Base-by-base conservation (phyloP, 495 filamentous ascomycete species). In the Aspergillus ostianus region DNA sequence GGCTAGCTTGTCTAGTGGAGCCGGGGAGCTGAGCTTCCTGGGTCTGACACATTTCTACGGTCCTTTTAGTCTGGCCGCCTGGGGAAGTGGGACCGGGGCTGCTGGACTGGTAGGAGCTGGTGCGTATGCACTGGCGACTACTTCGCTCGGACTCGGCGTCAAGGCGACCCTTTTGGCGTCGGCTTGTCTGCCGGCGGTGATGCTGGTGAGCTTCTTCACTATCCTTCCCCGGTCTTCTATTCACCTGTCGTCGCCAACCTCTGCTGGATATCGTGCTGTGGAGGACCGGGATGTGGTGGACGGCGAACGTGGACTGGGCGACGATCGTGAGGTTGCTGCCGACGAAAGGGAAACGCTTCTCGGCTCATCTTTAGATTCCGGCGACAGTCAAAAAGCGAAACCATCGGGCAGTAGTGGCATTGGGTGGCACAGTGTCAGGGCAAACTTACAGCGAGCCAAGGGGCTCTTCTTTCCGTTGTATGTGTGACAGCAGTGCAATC, bases 1-100 rank as follows among this genome's bases (percentile, higher is more conserved):
- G 48, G 89, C 93, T 1, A 95, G 90, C 65, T 70, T 96, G 27
- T 89, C 88, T 47, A 90, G 87, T 57, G 94, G 94, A 10, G 87
- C 78, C 7, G 94, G 94, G 6, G 94, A 97, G 77, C 73, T 97
- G 49, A 92, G 87, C 63, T 97, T 98, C 67, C 73, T 98, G 17
- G 87, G 90, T 4, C 69, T 98, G 64, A 97, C 94, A 26, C 94
- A 98, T 69, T 96, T 87, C 72, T 97, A 97, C 63, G 94, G 94
- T 0, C 85, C 81, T n/a, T 90, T 91, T 70, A 93, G 90, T 63
- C 77, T 98, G 47, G 94, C 93, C 5, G 86, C 90, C 13, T 98
- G 94, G 94, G 88, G 92, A 0, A 93, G 88, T 65, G 94, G 94
- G 0, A 98, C 94, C 0, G 94, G 94, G 4, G 94, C 86, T 0